Percentiles rank a stretch among this genome's conserved stretches.
Evolutionary conservation across 73 alveolate species (phyloP).

Genomic region (Stentor roeselii): DNA sequence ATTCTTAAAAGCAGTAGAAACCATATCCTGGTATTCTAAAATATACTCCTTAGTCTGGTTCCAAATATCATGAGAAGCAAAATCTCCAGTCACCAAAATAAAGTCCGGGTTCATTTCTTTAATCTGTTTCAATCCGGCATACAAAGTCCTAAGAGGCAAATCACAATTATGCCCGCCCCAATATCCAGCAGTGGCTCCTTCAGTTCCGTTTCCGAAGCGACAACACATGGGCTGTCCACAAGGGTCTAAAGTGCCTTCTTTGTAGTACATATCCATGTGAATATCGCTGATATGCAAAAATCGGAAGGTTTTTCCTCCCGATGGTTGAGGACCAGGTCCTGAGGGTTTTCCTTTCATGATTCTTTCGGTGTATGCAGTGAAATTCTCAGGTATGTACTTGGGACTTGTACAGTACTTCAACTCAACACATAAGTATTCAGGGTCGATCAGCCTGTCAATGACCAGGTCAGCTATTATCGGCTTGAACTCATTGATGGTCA

Average conservation of each 20-base stretch:
- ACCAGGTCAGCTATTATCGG: conserved; percentile 3
- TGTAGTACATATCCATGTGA: conserved; percentile 78
- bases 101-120: conserved; percentile 58
- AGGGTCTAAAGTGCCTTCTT: conserved; percentile 61
- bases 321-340: conserved; percentile 25
- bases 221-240: conserved; percentile 84
- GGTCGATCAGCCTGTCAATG: not conserved
- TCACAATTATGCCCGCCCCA: conserved; percentile 73
- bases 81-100: conserved; percentile 66
- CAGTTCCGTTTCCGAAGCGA: conserved; percentile 59
- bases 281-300: conserved; percentile 79
- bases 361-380: not conserved
- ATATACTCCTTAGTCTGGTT: conserved; percentile 23
- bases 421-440: not conserved
- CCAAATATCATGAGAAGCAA: conserved; percentile 69
- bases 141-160: conserved; percentile 59
- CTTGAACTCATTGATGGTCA: not conserved
- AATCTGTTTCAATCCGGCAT: conserved; percentile 50
- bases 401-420: conserved; percentile 21
- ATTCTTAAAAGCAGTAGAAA: conserved; percentile 37
- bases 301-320: conserved; percentile 40
- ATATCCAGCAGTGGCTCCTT: conserved; percentile 47
- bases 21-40: no score
- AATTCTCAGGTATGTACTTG: conserved; percentile 1
- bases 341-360: conserved; percentile 18